Conservation (phyloP, 1,139 yeast species). For the Yamadazyma taylorii region DNA sequence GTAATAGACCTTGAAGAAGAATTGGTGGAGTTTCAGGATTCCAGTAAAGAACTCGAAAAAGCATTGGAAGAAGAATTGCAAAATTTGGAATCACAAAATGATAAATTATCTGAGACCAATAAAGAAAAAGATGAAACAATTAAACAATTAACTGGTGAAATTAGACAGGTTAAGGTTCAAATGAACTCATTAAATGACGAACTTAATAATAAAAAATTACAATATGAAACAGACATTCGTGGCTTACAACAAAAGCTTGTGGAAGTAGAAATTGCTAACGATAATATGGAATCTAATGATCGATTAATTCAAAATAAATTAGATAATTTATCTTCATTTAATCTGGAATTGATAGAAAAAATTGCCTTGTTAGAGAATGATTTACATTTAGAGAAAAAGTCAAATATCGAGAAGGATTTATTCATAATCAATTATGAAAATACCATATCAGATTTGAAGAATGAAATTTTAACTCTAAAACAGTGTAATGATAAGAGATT, state of each 20-base stretch:
- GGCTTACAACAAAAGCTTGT: constrained; percentile 34
- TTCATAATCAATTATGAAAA: constrained; percentile 39
- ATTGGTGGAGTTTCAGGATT: constrained; percentile 42
- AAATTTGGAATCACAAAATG: constrained; percentile 30
- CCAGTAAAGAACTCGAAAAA: constrained; percentile 43
- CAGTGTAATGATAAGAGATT: neutral
- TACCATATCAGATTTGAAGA: constrained; percentile 25
- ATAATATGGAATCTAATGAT: constrained; percentile 42
- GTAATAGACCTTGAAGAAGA: constrained; percentile 39
- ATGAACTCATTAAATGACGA: constrained; percentile 24
- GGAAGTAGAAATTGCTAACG: constrained; percentile 42
- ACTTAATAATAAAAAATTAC: constrained; percentile 16
- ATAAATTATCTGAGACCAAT: constrained; percentile 16
- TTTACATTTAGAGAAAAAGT: constrained; percentile 32
- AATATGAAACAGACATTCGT: constrained; percentile 23
- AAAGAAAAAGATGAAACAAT: constrained; percentile 6
- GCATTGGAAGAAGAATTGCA: constrained; percentile 46
- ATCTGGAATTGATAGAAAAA: constrained; percentile 43
- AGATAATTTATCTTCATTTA: constrained; percentile 36
- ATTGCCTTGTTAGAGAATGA: constrained; percentile 45
- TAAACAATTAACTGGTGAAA: constrained; percentile 6
- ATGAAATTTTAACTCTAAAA: constrained; percentile 14
- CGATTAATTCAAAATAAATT: constrained; percentile 34
- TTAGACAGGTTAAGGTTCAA: constrained; percentile 19
- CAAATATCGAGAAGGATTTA: constrained; percentile 31